Evolutionary conservation across 345 rosid genomes (phyloP).

Genomic region (Syzygium oleosum): DNA sequence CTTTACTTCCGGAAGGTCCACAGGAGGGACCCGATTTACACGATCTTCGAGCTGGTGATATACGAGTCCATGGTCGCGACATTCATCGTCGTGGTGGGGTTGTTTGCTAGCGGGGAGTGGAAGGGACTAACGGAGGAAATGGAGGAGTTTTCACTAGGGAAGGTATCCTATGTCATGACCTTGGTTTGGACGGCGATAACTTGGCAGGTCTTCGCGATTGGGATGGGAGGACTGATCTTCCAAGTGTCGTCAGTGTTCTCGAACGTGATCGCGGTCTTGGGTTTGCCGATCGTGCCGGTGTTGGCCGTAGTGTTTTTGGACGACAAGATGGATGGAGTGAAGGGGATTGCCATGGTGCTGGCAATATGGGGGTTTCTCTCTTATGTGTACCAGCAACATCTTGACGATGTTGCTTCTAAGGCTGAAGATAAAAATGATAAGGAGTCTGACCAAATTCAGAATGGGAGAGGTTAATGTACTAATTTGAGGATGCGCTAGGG

Average conservation of each 20-base stretch:
- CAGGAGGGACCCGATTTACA: constrained; percentile 21
- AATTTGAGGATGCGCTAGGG: not conserved
- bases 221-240: constrained; percentile 39
- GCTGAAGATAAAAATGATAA: not conserved
- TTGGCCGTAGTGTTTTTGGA: constrained; percentile 37
- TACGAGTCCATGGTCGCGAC: constrained; percentile 31
- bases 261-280: constrained; percentile 30
- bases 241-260: constrained; percentile 56
- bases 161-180: constrained; percentile 33
- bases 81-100: constrained; percentile 21
- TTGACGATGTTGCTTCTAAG: constrained; percentile 21
- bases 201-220: constrained; percentile 40
- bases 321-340: constrained; percentile 54
- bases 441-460: not conserved
- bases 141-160: constrained; percentile 34
- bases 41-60: constrained; percentile 29
- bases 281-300: constrained; percentile 50
- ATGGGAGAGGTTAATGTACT: not conserved
- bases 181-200: constrained; percentile 29
- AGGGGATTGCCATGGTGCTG: constrained; percentile 48
- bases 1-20: constrained; percentile 28
- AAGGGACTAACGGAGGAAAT: constrained; percentile 26
- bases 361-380: constrained; percentile 64
- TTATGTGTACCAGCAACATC: constrained; percentile 47
- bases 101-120: constrained; percentile 57